phyloP scores from a whole-genome alignment of 2,329 filamentous ascomycete species.

The Fusarium anguioides region DNA sequence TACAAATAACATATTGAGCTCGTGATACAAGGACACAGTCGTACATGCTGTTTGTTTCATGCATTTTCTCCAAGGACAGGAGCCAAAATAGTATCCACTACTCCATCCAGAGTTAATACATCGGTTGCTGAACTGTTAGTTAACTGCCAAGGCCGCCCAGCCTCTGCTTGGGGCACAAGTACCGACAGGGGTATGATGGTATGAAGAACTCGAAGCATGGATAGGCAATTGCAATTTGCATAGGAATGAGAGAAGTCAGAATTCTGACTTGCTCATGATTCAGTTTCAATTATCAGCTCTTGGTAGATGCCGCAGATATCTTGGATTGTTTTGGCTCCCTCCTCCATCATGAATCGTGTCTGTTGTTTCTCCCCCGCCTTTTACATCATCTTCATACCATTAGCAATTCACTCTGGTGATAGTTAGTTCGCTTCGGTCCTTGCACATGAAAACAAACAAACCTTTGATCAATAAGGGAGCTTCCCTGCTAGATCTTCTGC shows the following conservation, averaged over 20 bases:
- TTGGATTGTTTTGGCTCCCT: slow-evolving; percentile 12
- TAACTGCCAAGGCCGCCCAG: slow-evolving; percentile 16
- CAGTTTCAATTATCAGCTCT: not conserved
- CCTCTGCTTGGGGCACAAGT: slow-evolving; percentile 18
- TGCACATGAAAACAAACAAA: slow-evolving; percentile 28
- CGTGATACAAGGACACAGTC: slow-evolving; percentile 24
- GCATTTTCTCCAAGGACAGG: slow-evolving; percentile 3
- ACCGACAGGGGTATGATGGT: slow-evolving; percentile 14
- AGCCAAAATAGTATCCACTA: slow-evolving; percentile 38
- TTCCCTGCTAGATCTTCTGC: slow-evolving; percentile 16
- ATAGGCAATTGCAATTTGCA: not conserved
- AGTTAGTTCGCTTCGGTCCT: slow-evolving; percentile 1
- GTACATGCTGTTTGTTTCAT: slow-evolving; percentile 27
- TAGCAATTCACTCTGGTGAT: slow-evolving; percentile 17
- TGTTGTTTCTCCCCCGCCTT: slow-evolving; percentile 22
- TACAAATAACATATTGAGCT: slow-evolving; percentile 23
- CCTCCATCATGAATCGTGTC: slow-evolving; percentile 30
- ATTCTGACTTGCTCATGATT: not conserved
- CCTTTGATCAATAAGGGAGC: not conserved
- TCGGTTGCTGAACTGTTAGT: slow-evolving; percentile 26
- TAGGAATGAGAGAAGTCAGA: not conserved
- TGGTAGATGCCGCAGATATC: not conserved
- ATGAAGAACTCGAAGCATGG: not conserved
- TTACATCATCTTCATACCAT: slow-evolving; percentile 38
- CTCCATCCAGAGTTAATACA: slow-evolving; percentile 24